These are phyloP conservation scores for Phyllosticta citribraziliensis DNA, from an alignment of 2,329 filamentous ascomycete genomes.

Conservation along the genomic window DNA sequence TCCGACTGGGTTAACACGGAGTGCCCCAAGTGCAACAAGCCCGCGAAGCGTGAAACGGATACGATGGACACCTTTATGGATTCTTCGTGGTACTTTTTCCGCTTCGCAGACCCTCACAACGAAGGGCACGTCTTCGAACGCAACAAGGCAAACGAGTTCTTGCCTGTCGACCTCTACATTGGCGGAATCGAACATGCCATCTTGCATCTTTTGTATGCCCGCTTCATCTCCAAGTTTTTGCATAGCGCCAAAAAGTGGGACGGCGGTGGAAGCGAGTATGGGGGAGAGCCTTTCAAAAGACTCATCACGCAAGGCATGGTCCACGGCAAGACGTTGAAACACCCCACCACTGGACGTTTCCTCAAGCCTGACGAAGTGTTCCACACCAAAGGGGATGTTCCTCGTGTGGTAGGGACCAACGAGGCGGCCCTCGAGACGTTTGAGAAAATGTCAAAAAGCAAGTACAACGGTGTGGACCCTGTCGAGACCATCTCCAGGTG, in stretches of 20 bases:
- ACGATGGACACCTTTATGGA: slow-evolving; percentile 97
- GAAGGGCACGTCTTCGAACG: slow-evolving; percentile 50
- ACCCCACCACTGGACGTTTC: slow-evolving; percentile 66
- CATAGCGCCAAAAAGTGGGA: slow-evolving; percentile 43
- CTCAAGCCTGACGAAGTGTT: slow-evolving; percentile 62
- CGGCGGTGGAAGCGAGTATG: slow-evolving; percentile 23
- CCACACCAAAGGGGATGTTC: slow-evolving; percentile 36
- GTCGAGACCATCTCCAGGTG: slow-evolving; percentile 60
- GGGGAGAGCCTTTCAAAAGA: slow-evolving; percentile 68
- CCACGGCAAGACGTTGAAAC: slow-evolving; percentile 71
- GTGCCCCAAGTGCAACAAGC: slow-evolving; percentile 63
- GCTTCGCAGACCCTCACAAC: slow-evolving; percentile 66
- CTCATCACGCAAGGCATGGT: slow-evolving; percentile 90
- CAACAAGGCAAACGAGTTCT: slow-evolving; percentile 42
- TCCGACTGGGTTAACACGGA: slow-evolving; percentile 63
- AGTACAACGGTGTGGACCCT: slow-evolving; percentile 84
- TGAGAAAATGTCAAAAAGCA: slow-evolving; percentile 95
- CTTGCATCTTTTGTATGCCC: slow-evolving; percentile 76
- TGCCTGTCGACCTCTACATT: slow-evolving; percentile 81
- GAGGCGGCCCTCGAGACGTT: slow-evolving; percentile 53
- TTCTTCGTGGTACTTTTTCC: slow-evolving; percentile 87
- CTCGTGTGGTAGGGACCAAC: slow-evolving; percentile 52
- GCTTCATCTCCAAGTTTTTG: slow-evolving; percentile 85
- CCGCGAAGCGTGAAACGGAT: slow-evolving; percentile 75
- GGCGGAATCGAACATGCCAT: slow-evolving; percentile 89